Evolutionary conservation across 129 eudicot species (phyloP).

Genomic region (Gnaphalium uliginosum): DNA sequence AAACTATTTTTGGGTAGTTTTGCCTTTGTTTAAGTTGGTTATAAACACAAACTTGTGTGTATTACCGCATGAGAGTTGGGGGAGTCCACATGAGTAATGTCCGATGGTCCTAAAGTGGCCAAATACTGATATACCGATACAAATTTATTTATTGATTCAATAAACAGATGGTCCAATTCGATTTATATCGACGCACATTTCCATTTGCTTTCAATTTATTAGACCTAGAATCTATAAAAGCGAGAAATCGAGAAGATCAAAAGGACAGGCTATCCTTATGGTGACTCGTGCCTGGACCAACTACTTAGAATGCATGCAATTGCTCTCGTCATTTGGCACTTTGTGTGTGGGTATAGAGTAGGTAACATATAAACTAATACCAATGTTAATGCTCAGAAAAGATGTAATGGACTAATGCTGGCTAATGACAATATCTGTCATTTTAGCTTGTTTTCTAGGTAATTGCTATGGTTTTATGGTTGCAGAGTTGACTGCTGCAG

Average conservation of each 20-base stretch:
- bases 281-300: no score
- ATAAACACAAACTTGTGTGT: background rate
- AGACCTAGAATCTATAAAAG: no score
- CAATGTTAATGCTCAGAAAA: no score
- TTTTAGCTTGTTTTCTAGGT: background rate
- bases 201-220: no score
- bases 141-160: no score
- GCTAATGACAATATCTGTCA: background rate
- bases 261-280: no score
- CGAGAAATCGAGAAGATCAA: no score
- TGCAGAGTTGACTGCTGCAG: background rate
- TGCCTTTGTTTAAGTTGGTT: constrained; percentile 7
- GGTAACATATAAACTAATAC: no score
- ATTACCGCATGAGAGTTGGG: background rate
- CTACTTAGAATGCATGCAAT: no score
- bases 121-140: background rate
- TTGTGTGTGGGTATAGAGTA: no score
- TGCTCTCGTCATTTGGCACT: no score
- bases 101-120: background rate
- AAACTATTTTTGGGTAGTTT: background rate
- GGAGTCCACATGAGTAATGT: constrained; percentile 2
- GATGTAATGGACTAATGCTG: background rate
- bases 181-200: no score
- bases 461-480: background rate
- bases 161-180: background rate